Conservation (phyloP, 2,329 filamentous ascomycete genomes). For the Aspergillus fumigatiaffinis region DNA sequence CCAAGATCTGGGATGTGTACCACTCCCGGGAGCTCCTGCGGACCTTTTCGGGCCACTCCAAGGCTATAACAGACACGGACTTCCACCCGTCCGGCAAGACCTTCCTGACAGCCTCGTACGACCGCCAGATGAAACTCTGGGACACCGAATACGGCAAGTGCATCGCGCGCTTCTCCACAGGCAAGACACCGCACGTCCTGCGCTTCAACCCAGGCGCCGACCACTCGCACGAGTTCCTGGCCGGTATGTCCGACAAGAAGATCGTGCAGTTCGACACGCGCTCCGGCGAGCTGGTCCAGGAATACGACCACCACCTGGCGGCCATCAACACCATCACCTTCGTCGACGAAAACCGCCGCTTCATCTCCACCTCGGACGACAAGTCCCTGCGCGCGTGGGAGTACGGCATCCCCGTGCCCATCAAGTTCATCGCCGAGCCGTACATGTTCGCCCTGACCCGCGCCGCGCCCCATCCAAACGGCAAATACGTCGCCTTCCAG, state of each 20-base stretch:
- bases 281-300: slow-evolving; percentile 78
- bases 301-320: slow-evolving; percentile 98
- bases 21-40: slow-evolving; percentile 83
- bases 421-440: slow-evolving; percentile 96
- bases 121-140: slow-evolving; percentile 96
- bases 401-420: slow-evolving; percentile 95
- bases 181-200: slow-evolving; percentile 91
- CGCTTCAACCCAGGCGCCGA: slow-evolving; percentile 82
- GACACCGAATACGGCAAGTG: slow-evolving; percentile 94
- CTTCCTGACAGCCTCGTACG: slow-evolving; percentile 89
- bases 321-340: slow-evolving; percentile 97
- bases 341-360: slow-evolving; percentile 87
- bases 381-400: slow-evolving; percentile 96
- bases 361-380: slow-evolving; percentile 97
- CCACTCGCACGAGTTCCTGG: slow-evolving; percentile 82
- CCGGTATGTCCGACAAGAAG: slow-evolving; percentile 98
- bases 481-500: slow-evolving; percentile 93
- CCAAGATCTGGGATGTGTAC: slow-evolving; percentile 94
- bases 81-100: slow-evolving; percentile 79
- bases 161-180: slow-evolving; percentile 81
- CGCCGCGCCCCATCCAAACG: slow-evolving; percentile 75
- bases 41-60: slow-evolving; percentile 86
- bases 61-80: slow-evolving; percentile 82
- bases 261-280: slow-evolving; percentile 95
- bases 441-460: slow-evolving; percentile 97